Evolutionary conservation across 495 filamentous ascomycete species (phyloP).

Genomic region (Penicillium egyptiacum): DNA sequence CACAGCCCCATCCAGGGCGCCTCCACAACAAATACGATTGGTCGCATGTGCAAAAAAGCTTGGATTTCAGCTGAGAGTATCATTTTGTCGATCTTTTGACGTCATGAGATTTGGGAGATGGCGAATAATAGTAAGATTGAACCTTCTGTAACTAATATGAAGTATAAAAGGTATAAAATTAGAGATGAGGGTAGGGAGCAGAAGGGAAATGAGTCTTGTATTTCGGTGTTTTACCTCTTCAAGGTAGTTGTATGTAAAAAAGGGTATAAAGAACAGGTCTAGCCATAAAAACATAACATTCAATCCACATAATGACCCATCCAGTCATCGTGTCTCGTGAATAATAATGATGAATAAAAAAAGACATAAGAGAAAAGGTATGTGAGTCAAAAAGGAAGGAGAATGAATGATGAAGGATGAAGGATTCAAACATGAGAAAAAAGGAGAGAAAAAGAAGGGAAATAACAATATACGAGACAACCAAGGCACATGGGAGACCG

Average conservation of each 20-base stretch:
- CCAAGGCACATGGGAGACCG: conserved; percentile 26
- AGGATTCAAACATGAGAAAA: too few relatives aligned
- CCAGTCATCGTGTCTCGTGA: conserved; percentile 16
- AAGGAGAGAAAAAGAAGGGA: conserved; percentile 16
- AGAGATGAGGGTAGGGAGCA: not conserved
- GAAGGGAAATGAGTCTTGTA: not conserved
- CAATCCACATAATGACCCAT: conserved; percentile 5
- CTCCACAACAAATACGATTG: not conserved
- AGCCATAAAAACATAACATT: conserved; percentile 17
- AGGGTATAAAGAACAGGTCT: conserved; percentile 29
- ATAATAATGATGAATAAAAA: not conserved
- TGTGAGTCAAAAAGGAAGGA: not conserved
- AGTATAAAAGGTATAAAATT: not conserved
- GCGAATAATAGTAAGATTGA: not conserved
- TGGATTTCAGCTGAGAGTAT: conserved; percentile 3
- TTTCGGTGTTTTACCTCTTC: not conserved
- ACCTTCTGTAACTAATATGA: not conserved
- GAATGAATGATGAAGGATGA: not conserved
- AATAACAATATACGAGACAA: not conserved
- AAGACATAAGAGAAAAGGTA: conserved; percentile 8
- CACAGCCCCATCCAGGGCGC: conserved; percentile 9
- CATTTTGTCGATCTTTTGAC: not conserved
- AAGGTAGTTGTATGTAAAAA: conserved; percentile 11
- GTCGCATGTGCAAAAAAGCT: not conserved
- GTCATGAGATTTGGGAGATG: not conserved